phyloP scores from a whole-genome alignment of 495 filamentous ascomycete species.

The Penicillium ucsense region DNA sequence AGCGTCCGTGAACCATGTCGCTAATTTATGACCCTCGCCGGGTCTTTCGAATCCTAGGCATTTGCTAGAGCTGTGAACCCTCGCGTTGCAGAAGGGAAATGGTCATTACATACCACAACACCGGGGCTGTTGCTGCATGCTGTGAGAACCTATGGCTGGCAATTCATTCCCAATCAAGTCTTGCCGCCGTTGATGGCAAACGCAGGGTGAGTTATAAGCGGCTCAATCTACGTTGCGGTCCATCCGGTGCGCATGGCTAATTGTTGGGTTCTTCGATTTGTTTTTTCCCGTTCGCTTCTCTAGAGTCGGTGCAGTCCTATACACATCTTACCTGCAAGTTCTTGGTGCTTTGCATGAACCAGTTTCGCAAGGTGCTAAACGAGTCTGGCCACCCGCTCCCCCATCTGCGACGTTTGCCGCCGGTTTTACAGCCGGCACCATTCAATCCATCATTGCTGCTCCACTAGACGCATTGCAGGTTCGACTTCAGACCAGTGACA shows the following conservation, averaged over 20 bases:
- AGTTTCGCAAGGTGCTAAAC: conserved; percentile 54
- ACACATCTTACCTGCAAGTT: conserved; percentile 78
- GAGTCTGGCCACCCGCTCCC: conserved; percentile 66
- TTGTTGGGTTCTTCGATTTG: not conserved
- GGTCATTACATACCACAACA: conserved; percentile 66
- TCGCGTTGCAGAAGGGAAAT: conserved; percentile 42
- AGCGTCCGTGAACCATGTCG: conserved; percentile 4
- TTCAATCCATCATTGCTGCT: conserved; percentile 74
- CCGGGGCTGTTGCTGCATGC: conserved; percentile 73
- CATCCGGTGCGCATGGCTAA: not conserved
- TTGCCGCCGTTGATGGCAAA: conserved; percentile 81
- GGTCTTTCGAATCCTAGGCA: conserved; percentile 29
- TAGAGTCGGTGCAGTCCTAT: conserved; percentile 74
- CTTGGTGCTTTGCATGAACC: conserved; percentile 65
- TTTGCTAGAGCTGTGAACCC: conserved; percentile 64
- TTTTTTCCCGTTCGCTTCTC: not conserved
- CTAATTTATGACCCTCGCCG: conserved; percentile 10
- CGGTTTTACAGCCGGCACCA: conserved; percentile 64
- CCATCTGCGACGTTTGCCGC: conserved; percentile 59
- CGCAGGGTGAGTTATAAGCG: conserved; percentile 41
- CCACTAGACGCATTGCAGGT: conserved; percentile 85
- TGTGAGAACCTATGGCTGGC: conserved; percentile 71
- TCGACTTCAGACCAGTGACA: conserved; percentile 61
- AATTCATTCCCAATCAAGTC: conserved; percentile 78
- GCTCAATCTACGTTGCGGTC: not conserved